Evolutionary conservation across 192 early-diverging fungal genomes (phyloP).

Genomic region (Mortierella hygrophila): DNA sequence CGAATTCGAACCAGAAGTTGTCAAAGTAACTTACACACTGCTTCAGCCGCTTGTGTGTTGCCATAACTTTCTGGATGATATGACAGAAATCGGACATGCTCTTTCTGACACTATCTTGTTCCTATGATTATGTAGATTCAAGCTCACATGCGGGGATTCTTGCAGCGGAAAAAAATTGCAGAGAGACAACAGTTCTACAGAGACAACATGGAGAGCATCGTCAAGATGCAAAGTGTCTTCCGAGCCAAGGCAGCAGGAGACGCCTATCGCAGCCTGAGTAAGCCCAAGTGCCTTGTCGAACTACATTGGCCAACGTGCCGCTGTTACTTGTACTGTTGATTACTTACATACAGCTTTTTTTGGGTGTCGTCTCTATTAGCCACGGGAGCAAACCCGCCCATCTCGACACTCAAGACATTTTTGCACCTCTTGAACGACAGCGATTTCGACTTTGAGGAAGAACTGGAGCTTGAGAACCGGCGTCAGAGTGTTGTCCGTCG

Average conservation of each 20-base stretch:
- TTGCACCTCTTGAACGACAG: slow-evolving; percentile 91
- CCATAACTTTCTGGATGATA: neutral
- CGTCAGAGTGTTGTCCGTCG: slow-evolving; percentile 87
- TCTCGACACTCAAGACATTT: slow-evolving; percentile 87
- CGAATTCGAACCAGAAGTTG: slow-evolving; percentile 66
- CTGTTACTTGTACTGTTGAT: neutral
- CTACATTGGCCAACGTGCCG: neutral
- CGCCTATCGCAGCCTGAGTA: slow-evolving; percentile 78
- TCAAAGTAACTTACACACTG: slow-evolving; percentile 20
- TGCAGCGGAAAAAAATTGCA: slow-evolving; percentile 72
- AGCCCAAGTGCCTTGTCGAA: slow-evolving; percentile 1
- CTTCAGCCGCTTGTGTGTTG: neutral
- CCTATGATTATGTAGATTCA: slow-evolving; percentile 62
- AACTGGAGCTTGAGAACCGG: slow-evolving; percentile 83
- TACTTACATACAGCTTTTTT: neutral
- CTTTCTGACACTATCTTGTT: neutral
- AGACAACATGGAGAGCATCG: slow-evolving; percentile 77
- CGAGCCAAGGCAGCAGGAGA: slow-evolving; percentile 75
- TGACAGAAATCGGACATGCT: no score
- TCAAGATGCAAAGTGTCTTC: slow-evolving; percentile 83
- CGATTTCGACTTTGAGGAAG: slow-evolving; percentile 94
- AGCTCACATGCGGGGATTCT: slow-evolving; percentile 74
- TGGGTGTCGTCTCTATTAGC: slow-evolving; percentile 37
- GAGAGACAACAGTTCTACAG: slow-evolving; percentile 69
- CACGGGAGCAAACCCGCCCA: slow-evolving; percentile 81